Evolutionary conservation across 352 stramenopile species (phyloP), one percentile per base, ranked within the genome.

Genomic region (Thalassiosira gravida): DNA sequence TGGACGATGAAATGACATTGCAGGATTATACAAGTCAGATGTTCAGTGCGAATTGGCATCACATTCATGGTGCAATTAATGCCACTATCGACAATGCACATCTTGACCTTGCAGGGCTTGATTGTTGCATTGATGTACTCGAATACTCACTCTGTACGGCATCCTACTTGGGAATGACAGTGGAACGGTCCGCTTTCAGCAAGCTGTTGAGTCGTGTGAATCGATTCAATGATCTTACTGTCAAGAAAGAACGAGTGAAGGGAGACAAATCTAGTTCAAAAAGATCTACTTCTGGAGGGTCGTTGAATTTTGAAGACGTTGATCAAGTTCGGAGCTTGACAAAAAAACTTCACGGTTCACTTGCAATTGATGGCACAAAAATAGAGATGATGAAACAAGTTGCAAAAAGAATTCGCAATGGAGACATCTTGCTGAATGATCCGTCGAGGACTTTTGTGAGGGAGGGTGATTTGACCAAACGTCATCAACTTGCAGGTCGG

Each of bases 391-490:
- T 90, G 74, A 82, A 84, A 29, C 91, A 97, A 35, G 82, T 90
- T 24, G 89, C 96, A 46, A 93, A 93, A 74, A 87, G 94, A 1
- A 97, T 99, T 78, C 92, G 96, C 44, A 95, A 96, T 35, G 95
- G 94, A 52, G 83, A 95, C 42, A 95, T 94, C 68, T 93, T 98
- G 58, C 82, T 98, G 27, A 97, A 98, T 67, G 95, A 98, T 78
- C 93, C 95, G 24, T 82, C 69, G 25, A 94, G 95, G n/a, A 92
- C 92, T 9, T 98, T 98, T 83, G 90, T 99, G 9, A 90, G 92
- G 57, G 95, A 98, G 85, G 97, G 96, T 11, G 92, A 98, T 64
- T 70, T 99, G 46, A 92, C 94, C 20, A 98, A 99, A 87, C 95
- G 95, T 46, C 97, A 95, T 52, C 83, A 88, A 67, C 90, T 96